phyloP scores from a whole-genome alignment of 2,329 filamentous ascomycete species.

The Ambrosiella xylebori region DNA sequence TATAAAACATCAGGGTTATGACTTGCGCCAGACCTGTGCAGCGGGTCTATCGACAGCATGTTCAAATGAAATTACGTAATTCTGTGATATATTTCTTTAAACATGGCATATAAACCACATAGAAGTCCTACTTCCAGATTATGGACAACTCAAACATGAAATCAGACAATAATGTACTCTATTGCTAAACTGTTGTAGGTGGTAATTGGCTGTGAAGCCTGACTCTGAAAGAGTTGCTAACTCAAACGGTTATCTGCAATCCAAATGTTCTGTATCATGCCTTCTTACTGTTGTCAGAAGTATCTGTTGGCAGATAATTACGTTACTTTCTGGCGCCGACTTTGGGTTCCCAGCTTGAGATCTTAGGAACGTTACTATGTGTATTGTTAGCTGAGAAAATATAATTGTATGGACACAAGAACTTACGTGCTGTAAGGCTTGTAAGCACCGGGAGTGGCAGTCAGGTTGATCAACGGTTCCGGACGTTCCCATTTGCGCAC shows the following conservation, averaged over 20 bases:
- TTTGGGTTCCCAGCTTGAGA: slow-evolving; percentile 33
- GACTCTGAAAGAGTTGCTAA: no score
- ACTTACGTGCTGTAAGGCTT: slow-evolving; percentile 92
- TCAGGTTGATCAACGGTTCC: slow-evolving; percentile 56
- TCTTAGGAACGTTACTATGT: slow-evolving; percentile 34
- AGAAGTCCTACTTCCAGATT: no score
- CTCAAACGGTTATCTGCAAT: neutral
- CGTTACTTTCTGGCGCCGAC: slow-evolving; percentile 17
- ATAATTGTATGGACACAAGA: neutral
- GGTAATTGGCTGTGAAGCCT: no score
- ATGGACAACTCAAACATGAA: no score
- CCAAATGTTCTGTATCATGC: neutral
- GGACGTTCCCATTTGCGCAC: slow-evolving; percentile 59
- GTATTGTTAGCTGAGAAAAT: neutral
- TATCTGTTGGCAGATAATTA: neutral
- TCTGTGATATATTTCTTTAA: no score
- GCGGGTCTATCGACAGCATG: no score
- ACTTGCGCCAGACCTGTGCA: no score
- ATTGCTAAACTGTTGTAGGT: no score
- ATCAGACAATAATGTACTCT: no score
- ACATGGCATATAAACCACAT: no score
- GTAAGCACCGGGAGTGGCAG: slow-evolving; percentile 60
- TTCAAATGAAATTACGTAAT: no score
- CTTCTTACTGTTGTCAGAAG: neutral
- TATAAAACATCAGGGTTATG: no score